These are phyloP conservation scores for Lasiodiplodia citricola DNA, from an alignment of 2,329 filamentous ascomycete species.

Conservation along the genomic window DNA sequence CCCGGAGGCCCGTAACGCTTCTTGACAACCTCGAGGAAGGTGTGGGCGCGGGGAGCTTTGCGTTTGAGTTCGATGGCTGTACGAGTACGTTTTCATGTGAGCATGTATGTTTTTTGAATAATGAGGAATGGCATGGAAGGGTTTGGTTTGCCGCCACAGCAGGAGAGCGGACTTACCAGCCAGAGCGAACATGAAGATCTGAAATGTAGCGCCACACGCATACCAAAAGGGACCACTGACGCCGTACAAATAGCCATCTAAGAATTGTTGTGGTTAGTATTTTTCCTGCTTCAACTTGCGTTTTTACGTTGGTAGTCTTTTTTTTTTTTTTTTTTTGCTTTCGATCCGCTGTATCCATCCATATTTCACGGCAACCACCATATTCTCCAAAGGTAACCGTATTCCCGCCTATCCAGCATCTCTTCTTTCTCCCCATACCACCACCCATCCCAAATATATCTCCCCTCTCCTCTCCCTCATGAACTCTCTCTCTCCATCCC, in stretches of 20 bases:
- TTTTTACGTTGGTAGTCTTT: too few relatives aligned
- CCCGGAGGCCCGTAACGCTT: constrained; percentile 26
- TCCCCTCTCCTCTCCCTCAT: too few relatives aligned
- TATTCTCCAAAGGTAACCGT: too few relatives aligned
- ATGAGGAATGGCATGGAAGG: neutral
- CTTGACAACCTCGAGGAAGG: constrained; percentile 29
- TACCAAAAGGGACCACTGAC: constrained; percentile 40
- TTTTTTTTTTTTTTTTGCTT: too few relatives aligned
- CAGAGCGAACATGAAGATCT: constrained; percentile 33
- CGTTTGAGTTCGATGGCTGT: constrained; percentile 42
- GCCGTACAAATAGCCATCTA: constrained; percentile 29
- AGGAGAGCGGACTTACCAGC: constrained; percentile 4
- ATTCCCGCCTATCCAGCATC: neutral
- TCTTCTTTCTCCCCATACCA: neutral
- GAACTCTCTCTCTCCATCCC: too few relatives aligned
- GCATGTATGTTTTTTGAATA: too few relatives aligned
- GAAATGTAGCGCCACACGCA: constrained; percentile 40
- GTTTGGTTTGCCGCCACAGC: neutral
- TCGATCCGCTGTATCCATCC: too few relatives aligned
- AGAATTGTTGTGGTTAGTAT: neutral
- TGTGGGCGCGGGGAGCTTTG: constrained; percentile 40
- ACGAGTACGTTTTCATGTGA: too few relatives aligned
- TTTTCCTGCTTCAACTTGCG: too few relatives aligned
- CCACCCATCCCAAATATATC: too few relatives aligned
- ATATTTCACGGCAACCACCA: too few relatives aligned